Evolutionary conservation across 1,284 basidiomycete species (phyloP).

Genomic region (Ceratobasidium sp.): DNA sequence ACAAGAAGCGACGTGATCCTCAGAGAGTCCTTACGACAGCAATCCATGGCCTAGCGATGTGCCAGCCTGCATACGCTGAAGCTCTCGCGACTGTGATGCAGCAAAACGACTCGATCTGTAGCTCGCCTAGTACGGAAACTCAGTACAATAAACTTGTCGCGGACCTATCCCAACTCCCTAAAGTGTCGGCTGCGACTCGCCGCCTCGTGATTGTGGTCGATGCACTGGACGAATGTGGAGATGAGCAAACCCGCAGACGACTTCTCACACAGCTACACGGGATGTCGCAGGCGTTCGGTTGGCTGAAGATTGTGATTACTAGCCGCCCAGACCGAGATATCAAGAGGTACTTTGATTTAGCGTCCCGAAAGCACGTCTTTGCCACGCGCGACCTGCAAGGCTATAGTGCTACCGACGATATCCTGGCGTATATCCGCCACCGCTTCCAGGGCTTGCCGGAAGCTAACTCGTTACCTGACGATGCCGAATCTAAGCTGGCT

Average conservation of each 20-base stretch:
- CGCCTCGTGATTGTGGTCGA: neutral
- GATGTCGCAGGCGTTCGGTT: neutral
- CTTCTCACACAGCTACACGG: neutral
- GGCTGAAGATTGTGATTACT: constrained; percentile 23
- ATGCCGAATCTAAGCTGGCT: neutral
- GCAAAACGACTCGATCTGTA: neutral
- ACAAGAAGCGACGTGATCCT: neutral
- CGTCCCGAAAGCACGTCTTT: neutral
- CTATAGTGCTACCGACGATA: constrained; percentile 9
- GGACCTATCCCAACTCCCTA: neutral
- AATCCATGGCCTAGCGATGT: neutral
- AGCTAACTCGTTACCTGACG: neutral
- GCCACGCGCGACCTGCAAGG: neutral
- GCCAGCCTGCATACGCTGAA: neutral
- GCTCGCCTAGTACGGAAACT: neutral
- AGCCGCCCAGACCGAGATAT: constrained; percentile 30
- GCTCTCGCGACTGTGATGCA: neutral
- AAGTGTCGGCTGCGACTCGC: neutral
- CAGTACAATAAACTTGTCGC: neutral
- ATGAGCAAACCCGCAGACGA: neutral
- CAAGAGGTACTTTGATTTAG: neutral
- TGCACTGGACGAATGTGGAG: constrained; percentile 1
- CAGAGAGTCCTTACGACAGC: neutral
- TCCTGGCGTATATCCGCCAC: neutral
- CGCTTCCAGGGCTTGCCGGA: neutral